Evolutionary conservation across 2,329 filamentous ascomycete genomes (phyloP).

Genomic region (Botrytis byssoidea): DNA sequence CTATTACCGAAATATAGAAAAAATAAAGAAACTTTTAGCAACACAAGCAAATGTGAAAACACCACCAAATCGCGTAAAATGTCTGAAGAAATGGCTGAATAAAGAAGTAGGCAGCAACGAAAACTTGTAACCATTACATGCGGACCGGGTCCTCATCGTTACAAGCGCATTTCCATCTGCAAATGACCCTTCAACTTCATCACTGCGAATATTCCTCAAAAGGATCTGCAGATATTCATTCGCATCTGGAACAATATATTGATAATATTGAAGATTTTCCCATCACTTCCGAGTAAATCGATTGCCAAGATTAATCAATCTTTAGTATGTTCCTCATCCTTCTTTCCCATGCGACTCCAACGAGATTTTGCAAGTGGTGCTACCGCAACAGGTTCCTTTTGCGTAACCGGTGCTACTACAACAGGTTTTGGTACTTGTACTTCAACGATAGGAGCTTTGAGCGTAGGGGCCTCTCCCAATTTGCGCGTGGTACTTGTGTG

Average conservation of each 20-base stretch:
- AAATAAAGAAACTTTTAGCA: not conserved
- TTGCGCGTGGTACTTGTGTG: slow-evolving; percentile 39
- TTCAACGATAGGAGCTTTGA: not conserved
- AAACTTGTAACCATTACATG: not conserved
- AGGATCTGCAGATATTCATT: not conserved
- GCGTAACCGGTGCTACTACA: not conserved
- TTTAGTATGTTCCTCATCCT: not conserved
- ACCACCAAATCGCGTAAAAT: too few species aligned
- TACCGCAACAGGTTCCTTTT: not conserved
- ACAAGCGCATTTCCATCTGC: not conserved
- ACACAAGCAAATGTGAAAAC: not conserved
- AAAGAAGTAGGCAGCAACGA: not conserved
- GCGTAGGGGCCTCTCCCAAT: slow-evolving; percentile 37
- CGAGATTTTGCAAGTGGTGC: not conserved
- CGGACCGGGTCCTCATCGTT: not conserved
- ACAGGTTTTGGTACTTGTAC: not conserved
- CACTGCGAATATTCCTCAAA: not conserved
- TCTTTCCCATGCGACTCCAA: not conserved
- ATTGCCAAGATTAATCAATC: not conserved
- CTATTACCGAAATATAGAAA: not conserved
- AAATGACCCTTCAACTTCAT: not conserved
- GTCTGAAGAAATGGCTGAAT: not conserved
- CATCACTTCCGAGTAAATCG: not conserved
- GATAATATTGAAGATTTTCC: not conserved
- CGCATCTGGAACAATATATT: not conserved